These are phyloP conservation scores for Pythium dissimile DNA, from an alignment of 352 stramenopile species.

Conservation along the genomic window DNA sequence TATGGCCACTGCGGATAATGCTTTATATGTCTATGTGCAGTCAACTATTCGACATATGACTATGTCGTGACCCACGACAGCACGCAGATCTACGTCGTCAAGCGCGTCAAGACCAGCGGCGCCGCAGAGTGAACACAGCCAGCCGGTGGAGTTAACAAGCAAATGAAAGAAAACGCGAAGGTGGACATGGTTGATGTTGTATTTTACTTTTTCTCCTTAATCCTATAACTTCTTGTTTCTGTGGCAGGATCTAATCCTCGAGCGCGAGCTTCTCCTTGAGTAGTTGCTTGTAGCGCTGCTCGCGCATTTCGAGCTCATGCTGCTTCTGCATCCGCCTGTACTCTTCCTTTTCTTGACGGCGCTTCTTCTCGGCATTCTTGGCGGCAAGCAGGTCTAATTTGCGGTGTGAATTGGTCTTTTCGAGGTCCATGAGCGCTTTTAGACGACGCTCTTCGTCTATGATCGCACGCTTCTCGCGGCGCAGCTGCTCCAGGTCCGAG, in stretches of 20 bases:
- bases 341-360: conserved; percentile 87
- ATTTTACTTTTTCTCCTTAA: neutral
- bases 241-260: conserved; percentile 37
- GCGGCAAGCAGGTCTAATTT: conserved; percentile 91
- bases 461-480: conserved; percentile 93
- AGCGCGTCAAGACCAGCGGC: conserved; percentile 36
- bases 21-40: conserved; percentile 21
- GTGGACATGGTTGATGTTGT: neutral
- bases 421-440: conserved; percentile 91
- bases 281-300: conserved; percentile 64
- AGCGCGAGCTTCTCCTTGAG: conserved; percentile 83
- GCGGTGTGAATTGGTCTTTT: conserved; percentile 91
- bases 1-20: neutral
- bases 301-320: conserved; percentile 57
- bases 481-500: conserved; percentile 88
- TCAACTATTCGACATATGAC: conserved; percentile 64
- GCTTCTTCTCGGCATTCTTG: conserved; percentile 88
- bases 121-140: neutral
- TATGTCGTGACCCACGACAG: conserved; percentile 65
- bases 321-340: conserved; percentile 68
- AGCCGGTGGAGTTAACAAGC: too few relatives aligned
- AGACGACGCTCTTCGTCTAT: conserved; percentile 93
- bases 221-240: too few relatives aligned
- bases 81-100: conserved; percentile 72
- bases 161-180: neutral